These are phyloP conservation scores for Phytophthora constricta DNA, from an alignment of 352 stramenopile species.

Conservation along the genomic window DNA sequence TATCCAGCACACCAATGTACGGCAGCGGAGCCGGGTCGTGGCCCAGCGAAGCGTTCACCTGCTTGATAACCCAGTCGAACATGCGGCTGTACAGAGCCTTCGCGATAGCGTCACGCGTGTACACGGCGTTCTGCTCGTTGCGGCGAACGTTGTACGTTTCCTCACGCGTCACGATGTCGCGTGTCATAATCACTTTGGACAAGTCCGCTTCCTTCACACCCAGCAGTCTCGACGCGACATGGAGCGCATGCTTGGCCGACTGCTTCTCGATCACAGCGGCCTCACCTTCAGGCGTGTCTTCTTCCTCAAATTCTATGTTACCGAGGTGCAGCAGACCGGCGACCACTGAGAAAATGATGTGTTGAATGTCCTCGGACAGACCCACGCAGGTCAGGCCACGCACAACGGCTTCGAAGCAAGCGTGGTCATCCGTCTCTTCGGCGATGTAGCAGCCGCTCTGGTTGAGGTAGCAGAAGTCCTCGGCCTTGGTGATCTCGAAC, in stretches of 20 bases:
- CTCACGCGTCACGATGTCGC: constrained; percentile 85
- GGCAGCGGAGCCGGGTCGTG: constrained; percentile 79
- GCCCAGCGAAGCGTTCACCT: constrained; percentile 90
- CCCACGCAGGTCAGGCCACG: constrained; percentile 78
- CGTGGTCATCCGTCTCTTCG: constrained; percentile 92
- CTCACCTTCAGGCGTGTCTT: constrained; percentile 84
- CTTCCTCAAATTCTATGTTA: constrained; percentile 95
- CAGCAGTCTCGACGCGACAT: constrained; percentile 62
- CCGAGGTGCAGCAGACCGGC: constrained; percentile 96
- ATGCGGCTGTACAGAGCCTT: constrained; percentile 94
- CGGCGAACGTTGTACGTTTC: constrained; percentile 85
- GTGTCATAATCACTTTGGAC: constrained; percentile 84
- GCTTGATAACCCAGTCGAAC: constrained; percentile 94
- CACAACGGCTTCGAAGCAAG: constrained; percentile 80
- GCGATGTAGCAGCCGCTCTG: constrained; percentile 93
- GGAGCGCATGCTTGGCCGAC: constrained; percentile 67
- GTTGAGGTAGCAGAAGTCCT: constrained; percentile 95
- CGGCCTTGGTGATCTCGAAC: constrained; percentile 72
- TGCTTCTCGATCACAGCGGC: constrained; percentile 78
- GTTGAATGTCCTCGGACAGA: constrained; percentile 70
- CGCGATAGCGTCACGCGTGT: constrained; percentile 91
- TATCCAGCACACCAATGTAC: constrained; percentile 93
- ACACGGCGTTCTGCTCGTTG: constrained; percentile 84
- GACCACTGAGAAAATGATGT: constrained; percentile 92
- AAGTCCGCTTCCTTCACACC: constrained; percentile 72